Evolutionary conservation across 2,329 filamentous ascomycete species (phyloP).

Genomic region (Pestalotiopsis sp.): DNA sequence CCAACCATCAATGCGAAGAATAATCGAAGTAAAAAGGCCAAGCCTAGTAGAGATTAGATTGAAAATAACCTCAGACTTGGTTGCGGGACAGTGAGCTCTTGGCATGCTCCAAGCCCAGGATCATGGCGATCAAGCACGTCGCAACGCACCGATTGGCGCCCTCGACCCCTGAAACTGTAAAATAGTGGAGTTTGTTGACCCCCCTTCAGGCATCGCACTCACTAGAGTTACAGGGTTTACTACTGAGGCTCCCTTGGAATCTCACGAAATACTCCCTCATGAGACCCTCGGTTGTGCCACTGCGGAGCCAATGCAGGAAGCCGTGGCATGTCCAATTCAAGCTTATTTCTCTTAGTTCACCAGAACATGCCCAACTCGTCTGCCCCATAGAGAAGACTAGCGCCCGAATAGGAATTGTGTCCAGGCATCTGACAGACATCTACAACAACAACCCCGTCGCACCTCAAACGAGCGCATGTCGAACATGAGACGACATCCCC

Average conservation of each 20-base stretch:
- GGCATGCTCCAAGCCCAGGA: background rate
- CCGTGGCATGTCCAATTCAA: background rate
- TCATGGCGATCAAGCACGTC: slow-evolving; percentile 4
- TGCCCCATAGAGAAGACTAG: background rate
- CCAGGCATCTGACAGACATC: background rate
- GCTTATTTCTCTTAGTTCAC: background rate
- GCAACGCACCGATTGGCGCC: slow-evolving; percentile 3
- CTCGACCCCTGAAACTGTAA: slow-evolving; percentile 13
- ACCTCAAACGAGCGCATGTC: slow-evolving; percentile 4
- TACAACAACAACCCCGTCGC: background rate
- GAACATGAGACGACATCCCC: slow-evolving; percentile 5
- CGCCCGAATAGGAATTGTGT: background rate
- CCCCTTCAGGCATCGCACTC: background rate
- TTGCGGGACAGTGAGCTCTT: background rate
- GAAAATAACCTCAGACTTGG: slow-evolving; percentile 8
- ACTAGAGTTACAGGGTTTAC: background rate
- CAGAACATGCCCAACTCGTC: background rate
- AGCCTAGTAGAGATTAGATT: background rate
- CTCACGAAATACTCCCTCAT: background rate
- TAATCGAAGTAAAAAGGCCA: background rate
- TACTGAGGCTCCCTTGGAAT: slow-evolving; percentile 5
- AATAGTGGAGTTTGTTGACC: slow-evolving; percentile 1
- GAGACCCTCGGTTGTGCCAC: background rate
- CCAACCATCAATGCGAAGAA: too few relatives aligned
- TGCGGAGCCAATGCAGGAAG: background rate